phyloP scores from a whole-genome alignment of 164 flowering plant species.

The Chimonanthus praecox region DNA sequence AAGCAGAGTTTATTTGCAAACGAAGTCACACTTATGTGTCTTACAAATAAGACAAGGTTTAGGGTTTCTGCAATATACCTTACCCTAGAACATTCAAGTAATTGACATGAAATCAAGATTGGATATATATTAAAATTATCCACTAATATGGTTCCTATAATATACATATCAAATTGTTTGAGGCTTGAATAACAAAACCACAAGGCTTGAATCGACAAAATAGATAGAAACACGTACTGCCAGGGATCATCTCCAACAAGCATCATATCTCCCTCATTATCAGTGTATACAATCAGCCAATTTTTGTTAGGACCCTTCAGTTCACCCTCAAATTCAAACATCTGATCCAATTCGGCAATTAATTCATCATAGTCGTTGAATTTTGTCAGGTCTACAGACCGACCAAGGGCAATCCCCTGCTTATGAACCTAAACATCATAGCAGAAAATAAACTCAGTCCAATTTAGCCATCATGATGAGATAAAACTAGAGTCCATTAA shows the following conservation, averaged over 20 bases:
- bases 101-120: too few species aligned
- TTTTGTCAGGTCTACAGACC: constrained; percentile 87
- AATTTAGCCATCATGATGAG: not conserved
- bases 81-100: too few species aligned
- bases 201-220: too few species aligned
- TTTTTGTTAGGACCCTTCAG: constrained; percentile 47
- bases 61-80: too few species aligned
- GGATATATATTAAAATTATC: too few species aligned
- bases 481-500: too few species aligned
- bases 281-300: constrained; percentile 84
- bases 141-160: too few species aligned
- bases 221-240: constrained; percentile 51
- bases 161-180: too few species aligned
- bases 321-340: constrained; percentile 86
- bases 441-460: not conserved
- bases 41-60: too few species aligned
- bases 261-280: constrained; percentile 98
- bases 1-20: too few species aligned
- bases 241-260: constrained; percentile 99
- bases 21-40: too few species aligned
- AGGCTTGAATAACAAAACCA: too few species aligned
- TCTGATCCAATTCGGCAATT: constrained; percentile 62
- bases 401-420: constrained; percentile 86
- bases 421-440: constrained; percentile 78
- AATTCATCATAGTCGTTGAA: constrained; percentile 72